Conservation (phyloP, 2,329 filamentous ascomycete species). For the Penicillium sp. region DNA sequence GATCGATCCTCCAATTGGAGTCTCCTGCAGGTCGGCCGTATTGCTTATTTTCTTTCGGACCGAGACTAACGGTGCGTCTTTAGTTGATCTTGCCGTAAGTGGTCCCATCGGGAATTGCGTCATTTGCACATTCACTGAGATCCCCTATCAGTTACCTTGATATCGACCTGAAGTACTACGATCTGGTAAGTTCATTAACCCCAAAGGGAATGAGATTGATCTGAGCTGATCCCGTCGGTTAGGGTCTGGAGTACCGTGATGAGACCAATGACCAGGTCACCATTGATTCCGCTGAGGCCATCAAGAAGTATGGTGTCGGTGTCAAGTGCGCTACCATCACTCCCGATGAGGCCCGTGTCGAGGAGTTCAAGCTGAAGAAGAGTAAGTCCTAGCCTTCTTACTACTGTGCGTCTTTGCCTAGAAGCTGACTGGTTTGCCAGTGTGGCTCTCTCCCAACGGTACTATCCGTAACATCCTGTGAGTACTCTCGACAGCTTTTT, state of each 20-base stretch:
- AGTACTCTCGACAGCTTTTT: conserved; percentile 18
- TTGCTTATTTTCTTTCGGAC: background rate
- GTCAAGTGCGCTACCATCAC: conserved; percentile 99
- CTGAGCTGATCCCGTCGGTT: background rate
- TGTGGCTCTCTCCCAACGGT: conserved; percentile 98
- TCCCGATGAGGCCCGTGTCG: conserved; percentile 88
- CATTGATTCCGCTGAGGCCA: conserved; percentile 87
- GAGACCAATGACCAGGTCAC: conserved; percentile 96
- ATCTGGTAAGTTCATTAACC: conserved; percentile 51
- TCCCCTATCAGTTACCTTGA: conserved; percentile 63
- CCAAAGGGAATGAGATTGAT: background rate
- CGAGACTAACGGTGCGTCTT: conserved; percentile 14
- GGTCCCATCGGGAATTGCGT: background rate
- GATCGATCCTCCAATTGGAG: conserved; percentile 10
- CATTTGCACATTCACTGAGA: conserved; percentile 16
- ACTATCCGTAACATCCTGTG: conserved; percentile 64
- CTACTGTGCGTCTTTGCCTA: conserved; percentile 1
- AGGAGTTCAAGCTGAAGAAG: conserved; percentile 98
- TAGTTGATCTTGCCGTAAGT: conserved; percentile 74
- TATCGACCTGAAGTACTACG: conserved; percentile 97
- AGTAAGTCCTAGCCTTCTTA: conserved; percentile 51
- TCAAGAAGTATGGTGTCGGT: conserved; percentile 97
- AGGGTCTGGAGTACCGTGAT: conserved; percentile 87
- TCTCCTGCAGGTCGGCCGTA: conserved; percentile 11
- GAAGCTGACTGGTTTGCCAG: conserved; percentile 40